These are phyloP conservation scores for Paramarasmius palmivorus DNA, from an alignment of 1,284 basidiomycete species.

Conservation along the genomic window DNA sequence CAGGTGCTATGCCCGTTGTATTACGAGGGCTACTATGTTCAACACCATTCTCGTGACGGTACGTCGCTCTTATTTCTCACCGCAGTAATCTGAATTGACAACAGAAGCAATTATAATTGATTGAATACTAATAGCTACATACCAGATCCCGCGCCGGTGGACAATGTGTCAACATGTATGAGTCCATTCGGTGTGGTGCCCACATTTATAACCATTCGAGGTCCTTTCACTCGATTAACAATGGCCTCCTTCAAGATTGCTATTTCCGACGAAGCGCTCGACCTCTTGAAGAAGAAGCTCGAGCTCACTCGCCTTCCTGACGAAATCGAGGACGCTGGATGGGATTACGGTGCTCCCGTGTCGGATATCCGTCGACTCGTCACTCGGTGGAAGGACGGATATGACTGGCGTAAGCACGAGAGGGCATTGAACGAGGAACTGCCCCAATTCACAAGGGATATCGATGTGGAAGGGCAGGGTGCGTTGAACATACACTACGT, in stretches of 20 bases:
- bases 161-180: too few species aligned
- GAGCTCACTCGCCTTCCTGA: constrained; percentile 45
- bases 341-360: constrained; percentile 48
- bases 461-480: constrained; percentile 43
- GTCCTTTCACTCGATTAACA: constrained; percentile 11
- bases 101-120: too few species aligned
- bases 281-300: constrained; percentile 40
- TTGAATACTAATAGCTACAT: too few species aligned
- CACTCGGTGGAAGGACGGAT: constrained; percentile 42
- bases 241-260: constrained; percentile 39
- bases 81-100: too few species aligned
- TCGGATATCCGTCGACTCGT: constrained; percentile 44
- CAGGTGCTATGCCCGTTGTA: too few species aligned
- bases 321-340: constrained; percentile 43
- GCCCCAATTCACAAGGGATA: constrained; percentile 48
- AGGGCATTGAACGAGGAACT: constrained; percentile 42
- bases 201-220: too few species aligned
- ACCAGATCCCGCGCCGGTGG: too few species aligned
- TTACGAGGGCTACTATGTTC: too few species aligned
- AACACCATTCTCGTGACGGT: too few species aligned
- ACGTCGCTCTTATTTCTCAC: too few species aligned
- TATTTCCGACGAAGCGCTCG: constrained; percentile 38
- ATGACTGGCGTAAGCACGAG: constrained; percentile 49
- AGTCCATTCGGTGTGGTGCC: too few species aligned
- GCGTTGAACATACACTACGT: constrained; percentile 50